phyloP scores from a whole-genome alignment of 192 early-diverging fungal species.

The Coemansia sp. region DNA sequence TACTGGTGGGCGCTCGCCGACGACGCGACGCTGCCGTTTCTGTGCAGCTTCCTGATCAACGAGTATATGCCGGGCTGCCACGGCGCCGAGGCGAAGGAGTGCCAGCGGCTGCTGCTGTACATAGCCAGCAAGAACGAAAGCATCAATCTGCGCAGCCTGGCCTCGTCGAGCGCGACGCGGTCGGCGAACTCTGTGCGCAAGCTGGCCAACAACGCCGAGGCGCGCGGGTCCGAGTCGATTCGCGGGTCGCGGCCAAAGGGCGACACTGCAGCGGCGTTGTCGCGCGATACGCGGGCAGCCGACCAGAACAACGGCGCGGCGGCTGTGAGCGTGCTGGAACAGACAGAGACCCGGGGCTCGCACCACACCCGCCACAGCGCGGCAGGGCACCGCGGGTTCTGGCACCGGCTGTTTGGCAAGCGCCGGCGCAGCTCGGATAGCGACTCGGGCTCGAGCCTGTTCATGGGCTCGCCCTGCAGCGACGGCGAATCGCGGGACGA shows the following conservation, averaged over 20 bases:
- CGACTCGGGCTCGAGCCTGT: constrained; percentile 4
- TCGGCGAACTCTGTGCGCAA: not conserved
- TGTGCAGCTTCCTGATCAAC: constrained; percentile 41
- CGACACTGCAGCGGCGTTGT: no score
- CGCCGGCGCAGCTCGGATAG: not conserved
- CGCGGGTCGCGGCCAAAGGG: not conserved
- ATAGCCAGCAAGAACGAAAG: constrained; percentile 12
- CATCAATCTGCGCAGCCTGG: constrained; percentile 15
- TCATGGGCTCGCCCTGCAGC: not conserved
- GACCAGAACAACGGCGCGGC: not conserved
- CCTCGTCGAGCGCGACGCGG: not conserved
- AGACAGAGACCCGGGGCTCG: not conserved
- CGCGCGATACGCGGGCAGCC: no score
- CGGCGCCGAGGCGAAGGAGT: constrained; percentile 30
- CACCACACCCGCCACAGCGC: not conserved
- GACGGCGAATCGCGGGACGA: no score
- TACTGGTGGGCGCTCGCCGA: constrained; percentile 66
- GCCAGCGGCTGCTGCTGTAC: constrained; percentile 21
- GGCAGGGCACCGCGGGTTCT: not conserved
- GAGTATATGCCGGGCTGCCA: constrained; percentile 22
- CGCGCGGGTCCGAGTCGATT: not conserved
- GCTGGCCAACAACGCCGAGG: not conserved
- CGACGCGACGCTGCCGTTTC: constrained; percentile 7
- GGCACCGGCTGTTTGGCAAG: constrained; percentile 1
- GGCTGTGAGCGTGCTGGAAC: not conserved